Percentiles rank a stretch among this genome's conserved stretches.
These are phyloP conservation scores for Ceratobasidium theobromae DNA, from an alignment of 1,284 basidiomycete species.

Conservation along the genomic window DNA sequence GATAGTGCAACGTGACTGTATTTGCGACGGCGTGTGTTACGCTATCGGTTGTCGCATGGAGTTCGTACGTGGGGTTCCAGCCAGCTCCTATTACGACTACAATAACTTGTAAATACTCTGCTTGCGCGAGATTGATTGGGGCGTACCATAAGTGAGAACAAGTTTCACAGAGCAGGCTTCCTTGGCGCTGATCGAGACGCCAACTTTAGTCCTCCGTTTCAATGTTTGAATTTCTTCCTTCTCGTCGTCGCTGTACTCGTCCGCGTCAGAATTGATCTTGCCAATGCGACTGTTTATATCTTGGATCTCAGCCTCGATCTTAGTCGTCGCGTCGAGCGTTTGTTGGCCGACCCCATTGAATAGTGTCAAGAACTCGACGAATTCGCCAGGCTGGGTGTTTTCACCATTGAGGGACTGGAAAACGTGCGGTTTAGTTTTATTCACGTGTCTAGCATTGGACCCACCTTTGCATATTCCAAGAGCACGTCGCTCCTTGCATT, in stretches of 20 bases:
- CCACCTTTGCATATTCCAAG: conserved; percentile 29
- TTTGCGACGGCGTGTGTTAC: conserved; percentile 48
- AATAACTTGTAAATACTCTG: not conserved
- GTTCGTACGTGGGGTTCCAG: conserved; percentile 60
- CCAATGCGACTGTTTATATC: conserved; percentile 31
- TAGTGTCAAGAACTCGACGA: conserved; percentile 46
- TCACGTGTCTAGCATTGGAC: conserved; percentile 39
- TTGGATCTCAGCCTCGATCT: conserved; percentile 45
- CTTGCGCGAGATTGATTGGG: not conserved
- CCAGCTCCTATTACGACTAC: conserved; percentile 54
- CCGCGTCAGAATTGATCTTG: conserved; percentile 42
- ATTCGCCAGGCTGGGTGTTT: conserved; percentile 47
- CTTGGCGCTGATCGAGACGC: conserved; percentile 41
- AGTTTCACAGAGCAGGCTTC: conserved; percentile 47
- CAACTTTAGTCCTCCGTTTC: conserved; percentile 29
- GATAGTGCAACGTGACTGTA: conserved; percentile 55
- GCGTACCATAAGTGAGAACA: conserved; percentile 57
- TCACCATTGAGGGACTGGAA: conserved; percentile 51
- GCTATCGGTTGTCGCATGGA: conserved; percentile 51
- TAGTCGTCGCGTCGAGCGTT: conserved; percentile 45
- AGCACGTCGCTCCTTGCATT: conserved; percentile 28
- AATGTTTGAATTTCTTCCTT: conserved; percentile 46
- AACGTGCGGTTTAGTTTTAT: conserved; percentile 46
- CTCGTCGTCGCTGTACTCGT: conserved; percentile 44
- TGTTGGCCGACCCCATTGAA: conserved; percentile 48